phyloP scores from a whole-genome alignment of 352 stramenopile species.

The Globisporangium irregulare region DNA sequence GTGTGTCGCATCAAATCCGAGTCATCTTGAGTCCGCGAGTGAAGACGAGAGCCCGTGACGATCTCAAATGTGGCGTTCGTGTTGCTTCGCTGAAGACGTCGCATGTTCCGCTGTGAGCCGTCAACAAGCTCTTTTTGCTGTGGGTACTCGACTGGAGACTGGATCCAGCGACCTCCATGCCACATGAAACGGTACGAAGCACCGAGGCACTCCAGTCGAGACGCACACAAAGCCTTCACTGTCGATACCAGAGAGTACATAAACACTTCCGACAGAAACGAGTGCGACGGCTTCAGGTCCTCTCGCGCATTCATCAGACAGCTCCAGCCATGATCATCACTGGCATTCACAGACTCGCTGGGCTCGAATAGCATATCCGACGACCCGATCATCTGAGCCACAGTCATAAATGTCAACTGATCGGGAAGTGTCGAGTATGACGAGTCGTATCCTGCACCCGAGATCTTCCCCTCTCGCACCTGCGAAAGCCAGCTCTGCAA shows the following conservation, averaged over 20 bases:
- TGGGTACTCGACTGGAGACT: slow-evolving; percentile 50
- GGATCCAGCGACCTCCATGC: slow-evolving; percentile 56
- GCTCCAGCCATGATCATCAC: slow-evolving; percentile 18
- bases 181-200: slow-evolving; percentile 55
- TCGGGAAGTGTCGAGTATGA: slow-evolving; percentile 21
- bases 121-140: slow-evolving; percentile 1
- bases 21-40: slow-evolving; percentile 36
- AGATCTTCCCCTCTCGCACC: slow-evolving; percentile 77
- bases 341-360: background rate
- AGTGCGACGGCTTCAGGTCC: slow-evolving; percentile 44
- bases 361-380: slow-evolving; percentile 29
- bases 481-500: slow-evolving; percentile 75
- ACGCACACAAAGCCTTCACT: slow-evolving; percentile 50
- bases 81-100: slow-evolving; percentile 18
- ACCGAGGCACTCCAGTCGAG: slow-evolving; percentile 49
- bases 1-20: slow-evolving; percentile 29
- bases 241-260: slow-evolving; percentile 55
- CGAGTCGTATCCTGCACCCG: slow-evolving; percentile 57
- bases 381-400: slow-evolving; percentile 8
- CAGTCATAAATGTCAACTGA: slow-evolving; percentile 9
- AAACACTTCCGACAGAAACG: slow-evolving; percentile 45
- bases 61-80: slow-evolving; percentile 5
- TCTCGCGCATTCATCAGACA: slow-evolving; percentile 32
- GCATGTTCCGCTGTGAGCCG: background rate
- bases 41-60: slow-evolving; percentile 19